Base-by-base conservation (phyloP, 2,329 filamentous ascomycete species). In the Endoconidiophora polonica region DNA sequence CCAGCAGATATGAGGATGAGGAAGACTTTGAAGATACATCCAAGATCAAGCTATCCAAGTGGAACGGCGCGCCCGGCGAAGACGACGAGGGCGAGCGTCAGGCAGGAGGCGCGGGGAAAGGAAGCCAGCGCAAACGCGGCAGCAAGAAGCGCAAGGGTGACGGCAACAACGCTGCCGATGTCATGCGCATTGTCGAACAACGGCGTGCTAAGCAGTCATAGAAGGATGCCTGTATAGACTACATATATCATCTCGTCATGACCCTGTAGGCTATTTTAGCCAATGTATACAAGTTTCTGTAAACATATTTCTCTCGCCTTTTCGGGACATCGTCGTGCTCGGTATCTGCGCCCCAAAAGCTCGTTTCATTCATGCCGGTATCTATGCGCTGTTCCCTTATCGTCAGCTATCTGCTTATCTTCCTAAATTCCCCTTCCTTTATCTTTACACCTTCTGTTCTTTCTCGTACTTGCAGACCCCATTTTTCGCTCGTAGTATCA, bases 1-100 rank as follows among this genome's bases (percentile, higher is more conserved):
- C 80, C 18, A 91, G 83, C 59, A 75, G 90, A 24, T 81, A 86
- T 59, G 87, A 85, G 49, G 91, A 95, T 59, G 87, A 88, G 46
- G 88, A 88, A 53, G 88, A 94, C 55, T 84, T 87, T 39, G 72
- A 73, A 20, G 68, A 66, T 61, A 26, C 24, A 20, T 70, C 68
- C 41, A 78, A 74, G 56, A 66, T 86, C 55, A 85, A 83, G 66
- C 63, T 88, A 49, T 78, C 76, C 38, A 67, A 77, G 58, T 85
- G 84, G 70, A 74, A 69, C 20, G 52, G 46, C n/a, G 20, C 7
- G 4, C 68, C 62, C 7, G 73, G 72, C 16, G 73, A 68, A 10
- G 72, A 68, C 3, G 73, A 66, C 2, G 70, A 67, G 1, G 65
- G 59, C 0, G 55, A 57, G 18, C 70, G 68, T 1, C 64, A 63